Evolutionary conservation across 345 rosid genomes (phyloP).

Genomic region (Camelina neglecta): DNA sequence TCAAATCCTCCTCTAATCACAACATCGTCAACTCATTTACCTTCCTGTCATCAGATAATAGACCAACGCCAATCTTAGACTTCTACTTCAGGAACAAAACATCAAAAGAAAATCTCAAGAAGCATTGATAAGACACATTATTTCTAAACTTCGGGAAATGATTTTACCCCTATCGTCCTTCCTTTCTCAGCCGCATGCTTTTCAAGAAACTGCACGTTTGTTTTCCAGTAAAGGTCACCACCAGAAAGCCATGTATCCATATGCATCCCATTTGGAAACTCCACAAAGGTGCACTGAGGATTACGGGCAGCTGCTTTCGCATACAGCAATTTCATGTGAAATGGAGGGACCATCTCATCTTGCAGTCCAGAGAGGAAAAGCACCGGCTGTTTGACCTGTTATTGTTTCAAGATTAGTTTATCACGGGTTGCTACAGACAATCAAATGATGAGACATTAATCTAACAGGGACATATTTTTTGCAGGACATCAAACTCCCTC

Average conservation of each 20-base stretch:
- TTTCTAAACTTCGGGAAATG: not conserved
- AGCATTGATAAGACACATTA: slow-evolving; percentile 27
- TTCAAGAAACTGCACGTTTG: slow-evolving; percentile 62
- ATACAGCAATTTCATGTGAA: slow-evolving; percentile 90
- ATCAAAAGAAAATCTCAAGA: slow-evolving; percentile 5
- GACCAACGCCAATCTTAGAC: slow-evolving; percentile 26
- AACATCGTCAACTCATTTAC: slow-evolving; percentile 23
- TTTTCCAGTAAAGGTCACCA: slow-evolving; percentile 89
- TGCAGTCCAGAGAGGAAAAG: slow-evolving; percentile 95
- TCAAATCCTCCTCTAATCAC: slow-evolving; percentile 31
- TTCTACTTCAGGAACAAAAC: slow-evolving; percentile 16
- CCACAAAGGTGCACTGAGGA: slow-evolving; percentile 69
- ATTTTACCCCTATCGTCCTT: slow-evolving; percentile 44
- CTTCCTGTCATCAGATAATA: slow-evolving; percentile 37
- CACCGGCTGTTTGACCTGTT: slow-evolving; percentile 88
- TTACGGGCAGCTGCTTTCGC: slow-evolving; percentile 89
- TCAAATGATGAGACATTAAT: not conserved
- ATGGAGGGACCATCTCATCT: slow-evolving; percentile 99
- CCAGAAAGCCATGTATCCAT: slow-evolving; percentile 98
- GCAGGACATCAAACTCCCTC: not conserved
- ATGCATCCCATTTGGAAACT: slow-evolving; percentile 95
- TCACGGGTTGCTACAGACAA: slow-evolving; percentile 9
- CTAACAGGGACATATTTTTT: not conserved
- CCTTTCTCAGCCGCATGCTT: slow-evolving; percentile 61
- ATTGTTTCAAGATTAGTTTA: slow-evolving; percentile 32